phyloP scores from a whole-genome alignment of 208 protist genomes.

The Tritrichomonas foetus region DNA sequence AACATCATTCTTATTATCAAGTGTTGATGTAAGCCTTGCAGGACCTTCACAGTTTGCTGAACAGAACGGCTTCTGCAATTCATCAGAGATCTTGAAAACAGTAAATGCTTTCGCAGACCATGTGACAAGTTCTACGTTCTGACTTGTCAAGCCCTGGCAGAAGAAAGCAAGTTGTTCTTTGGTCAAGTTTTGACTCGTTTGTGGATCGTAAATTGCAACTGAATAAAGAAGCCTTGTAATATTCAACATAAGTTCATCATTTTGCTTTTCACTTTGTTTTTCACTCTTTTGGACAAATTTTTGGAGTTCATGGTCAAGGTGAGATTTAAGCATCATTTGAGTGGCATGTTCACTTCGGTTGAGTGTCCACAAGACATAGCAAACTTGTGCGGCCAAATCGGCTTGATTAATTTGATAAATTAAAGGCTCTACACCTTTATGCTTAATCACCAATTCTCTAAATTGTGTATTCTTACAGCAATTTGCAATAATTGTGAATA shows the following conservation, averaged over 20 bases:
- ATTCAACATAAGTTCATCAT: background rate
- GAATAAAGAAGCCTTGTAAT: background rate
- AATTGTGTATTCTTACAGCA: slow-evolving; percentile 18
- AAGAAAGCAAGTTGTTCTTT: background rate
- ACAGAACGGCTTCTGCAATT: background rate
- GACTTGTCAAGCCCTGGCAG: background rate
- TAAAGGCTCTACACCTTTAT: background rate
- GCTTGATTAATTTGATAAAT: slow-evolving; percentile 15
- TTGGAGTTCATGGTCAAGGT: background rate
- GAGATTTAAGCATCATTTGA: background rate
- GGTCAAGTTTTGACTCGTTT: background rate
- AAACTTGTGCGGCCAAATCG: background rate
- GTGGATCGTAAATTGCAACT: background rate
- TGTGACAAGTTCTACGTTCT: background rate
- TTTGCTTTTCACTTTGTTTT: too few species aligned
- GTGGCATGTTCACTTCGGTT: background rate
- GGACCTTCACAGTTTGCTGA: background rate
- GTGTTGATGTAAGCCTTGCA: background rate
- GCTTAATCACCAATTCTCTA: background rate
- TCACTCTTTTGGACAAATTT: background rate
- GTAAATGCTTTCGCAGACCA: background rate
- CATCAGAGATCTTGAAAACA: background rate
- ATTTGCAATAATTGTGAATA: slow-evolving; percentile 32
- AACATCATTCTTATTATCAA: background rate
- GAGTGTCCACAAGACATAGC: background rate